These are phyloP conservation scores for Benincasa hispida DNA, from an alignment of 306 rosid species.

Conservation along the genomic window DNA sequence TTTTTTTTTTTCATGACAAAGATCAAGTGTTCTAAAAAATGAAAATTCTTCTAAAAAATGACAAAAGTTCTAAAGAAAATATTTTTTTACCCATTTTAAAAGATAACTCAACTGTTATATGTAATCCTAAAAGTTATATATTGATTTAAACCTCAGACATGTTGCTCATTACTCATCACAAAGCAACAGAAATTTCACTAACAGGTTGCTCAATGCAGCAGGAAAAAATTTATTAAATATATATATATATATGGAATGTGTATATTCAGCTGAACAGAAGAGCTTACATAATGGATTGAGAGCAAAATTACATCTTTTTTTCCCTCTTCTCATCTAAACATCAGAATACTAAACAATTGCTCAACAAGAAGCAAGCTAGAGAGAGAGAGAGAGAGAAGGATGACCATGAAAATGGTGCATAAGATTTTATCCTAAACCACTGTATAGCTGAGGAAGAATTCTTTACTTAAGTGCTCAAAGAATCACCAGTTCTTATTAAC, in stretches of 20 bases:
- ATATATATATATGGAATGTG: neutral
- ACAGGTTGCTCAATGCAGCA: neutral
- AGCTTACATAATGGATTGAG: neutral
- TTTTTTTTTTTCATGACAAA: no score
- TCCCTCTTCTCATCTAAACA: neutral
- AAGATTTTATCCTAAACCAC: neutral
- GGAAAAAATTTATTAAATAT: neutral
- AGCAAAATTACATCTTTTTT: neutral
- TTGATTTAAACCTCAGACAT: no score
- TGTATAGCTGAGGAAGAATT: conserved; percentile 1
- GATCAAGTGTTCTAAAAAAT: no score
- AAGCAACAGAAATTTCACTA: neutral
- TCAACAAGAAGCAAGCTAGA: conserved; percentile 21
- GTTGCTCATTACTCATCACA: neutral
- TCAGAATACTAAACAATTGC: neutral
- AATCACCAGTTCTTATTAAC: conserved; percentile 9
- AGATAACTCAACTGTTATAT: no score
- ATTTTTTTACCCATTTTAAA: no score
- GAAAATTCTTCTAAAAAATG: no score
- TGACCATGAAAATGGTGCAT: neutral
- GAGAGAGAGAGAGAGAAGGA: conserved; percentile 16
- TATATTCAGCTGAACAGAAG: neutral
- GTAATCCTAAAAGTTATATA: neutral
- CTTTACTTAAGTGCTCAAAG: neutral
- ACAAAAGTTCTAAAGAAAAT: no score